phyloP scores from a whole-genome alignment of 78 protist species.

The Paratrimastix pyriformis region DNA sequence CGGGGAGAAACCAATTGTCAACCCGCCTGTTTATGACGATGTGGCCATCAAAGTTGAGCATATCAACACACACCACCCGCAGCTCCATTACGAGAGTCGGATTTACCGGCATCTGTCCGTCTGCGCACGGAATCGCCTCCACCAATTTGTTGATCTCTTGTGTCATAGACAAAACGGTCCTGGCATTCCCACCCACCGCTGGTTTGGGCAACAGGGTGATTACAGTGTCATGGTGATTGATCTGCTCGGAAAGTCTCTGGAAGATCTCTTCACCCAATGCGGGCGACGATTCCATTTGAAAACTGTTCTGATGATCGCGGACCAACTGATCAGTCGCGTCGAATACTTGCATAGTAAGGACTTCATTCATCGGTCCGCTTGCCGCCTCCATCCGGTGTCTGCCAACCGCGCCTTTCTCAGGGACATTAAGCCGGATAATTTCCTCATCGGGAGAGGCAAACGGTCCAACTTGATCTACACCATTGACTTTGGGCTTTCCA shows the following conservation, averaged over 20 bases:
- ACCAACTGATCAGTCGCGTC: slow-evolving; percentile 67
- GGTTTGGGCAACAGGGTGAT: slow-evolving; percentile 90
- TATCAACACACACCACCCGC: too few species aligned
- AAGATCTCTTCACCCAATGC: slow-evolving; percentile 88
- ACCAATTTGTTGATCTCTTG: too few species aligned
- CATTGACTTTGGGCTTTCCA: slow-evolving; percentile 95
- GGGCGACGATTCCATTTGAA: slow-evolving; percentile 64
- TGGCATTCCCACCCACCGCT: too few species aligned
- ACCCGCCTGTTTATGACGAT: too few species aligned
- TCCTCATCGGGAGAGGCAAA: slow-evolving; percentile 81
- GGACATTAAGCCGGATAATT: slow-evolving; percentile 77
- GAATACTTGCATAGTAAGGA: slow-evolving; percentile 64
- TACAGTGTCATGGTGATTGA: slow-evolving; percentile 82
- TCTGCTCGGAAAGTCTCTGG: slow-evolving; percentile 91
- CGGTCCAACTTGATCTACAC: slow-evolving; percentile 42
- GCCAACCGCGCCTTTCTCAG: not conserved
- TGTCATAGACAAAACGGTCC: too few species aligned
- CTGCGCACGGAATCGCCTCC: too few species aligned
- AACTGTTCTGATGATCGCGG: slow-evolving; percentile 83
- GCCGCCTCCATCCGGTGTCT: not conserved
- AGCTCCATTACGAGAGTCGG: too few species aligned
- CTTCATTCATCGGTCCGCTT: slow-evolving; percentile 58
- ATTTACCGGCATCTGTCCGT: too few species aligned
- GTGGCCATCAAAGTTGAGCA: too few species aligned
- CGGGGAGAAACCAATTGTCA: too few species aligned